Base-by-base conservation (phyloP, 2,329 filamentous ascomycete species). In the Salinomyces thailandicus region DNA sequence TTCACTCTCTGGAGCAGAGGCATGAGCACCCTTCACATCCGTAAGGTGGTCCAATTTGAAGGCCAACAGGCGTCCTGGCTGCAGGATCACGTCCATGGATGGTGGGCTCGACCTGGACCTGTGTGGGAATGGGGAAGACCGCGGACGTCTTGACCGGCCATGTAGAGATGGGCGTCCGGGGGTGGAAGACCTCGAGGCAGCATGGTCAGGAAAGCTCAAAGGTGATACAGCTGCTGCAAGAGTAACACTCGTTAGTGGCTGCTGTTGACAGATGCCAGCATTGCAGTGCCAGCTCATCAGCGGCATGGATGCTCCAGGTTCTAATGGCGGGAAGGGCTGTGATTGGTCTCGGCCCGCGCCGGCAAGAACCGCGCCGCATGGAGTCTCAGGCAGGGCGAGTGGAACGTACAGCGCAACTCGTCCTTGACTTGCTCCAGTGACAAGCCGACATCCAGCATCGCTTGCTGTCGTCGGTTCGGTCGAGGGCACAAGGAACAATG, bases 221-320 rank as follows among this genome's bases (percentile, higher is more conserved):
- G 45, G 50, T 50, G 50, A 51, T 49, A 54, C 52, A 41, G 52
- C 52, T 57, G 50, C 47, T 49, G 22, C 22, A 39, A 37, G 41
- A 41, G 49, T 45, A 39, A 50, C 36, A 44, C 44, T 39, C 38
- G 42, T 56, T 56, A 56, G 54, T 51, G 47, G 47, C 37, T 39
- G 43, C 50, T 41, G 36, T 52, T 49, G 47, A 51, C 47, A 52
- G 50, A 49, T 51, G 46, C 41, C 43, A 46, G 50, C 47, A 49
- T 41, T 53, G 50, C 47, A 49, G 39, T 53, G 54, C 53, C 52
- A 56, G 52, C 52, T 53, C 52, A 56, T 50, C 48, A 46, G 39
- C 52, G 52, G 38, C 41, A 44, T 32, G 42, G 44, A 40, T 36
- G 35, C 44, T 41, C 38, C 32, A 38, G 40, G 47, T 35, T 37